Evolutionary conservation across 805 yeast genomes (phyloP).

Genomic region (Ogataea populi-albae): DNA sequence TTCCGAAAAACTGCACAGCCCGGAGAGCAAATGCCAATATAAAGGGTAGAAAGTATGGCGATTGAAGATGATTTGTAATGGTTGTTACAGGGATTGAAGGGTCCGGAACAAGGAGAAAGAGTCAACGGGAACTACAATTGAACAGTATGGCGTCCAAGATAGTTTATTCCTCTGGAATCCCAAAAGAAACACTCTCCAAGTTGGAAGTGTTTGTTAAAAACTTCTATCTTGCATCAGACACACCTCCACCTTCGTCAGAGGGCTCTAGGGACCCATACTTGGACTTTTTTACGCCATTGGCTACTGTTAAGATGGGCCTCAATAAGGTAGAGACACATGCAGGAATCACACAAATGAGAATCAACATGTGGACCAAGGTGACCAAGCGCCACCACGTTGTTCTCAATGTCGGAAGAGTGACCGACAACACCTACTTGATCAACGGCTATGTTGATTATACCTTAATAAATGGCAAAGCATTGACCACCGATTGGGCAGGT

Average conservation of each 20-base stretch:
- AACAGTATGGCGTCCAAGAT: background rate
- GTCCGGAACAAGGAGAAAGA: too few relatives aligned
- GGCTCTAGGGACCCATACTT: constrained; percentile 8
- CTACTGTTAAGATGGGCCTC: constrained; percentile 12
- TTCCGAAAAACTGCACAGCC: too few relatives aligned
- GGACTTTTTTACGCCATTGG: constrained; percentile 7
- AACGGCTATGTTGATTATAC: constrained; percentile 16
- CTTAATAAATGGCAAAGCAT: constrained; percentile 11
- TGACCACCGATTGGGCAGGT: constrained; percentile 16
- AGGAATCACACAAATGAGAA: constrained; percentile 9
- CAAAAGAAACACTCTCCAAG: constrained; percentile 3
- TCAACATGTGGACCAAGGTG: constrained; percentile 18
- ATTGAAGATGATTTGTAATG: too few relatives aligned
- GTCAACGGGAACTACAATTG: too few relatives aligned
- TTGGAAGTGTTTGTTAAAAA: constrained; percentile 8
- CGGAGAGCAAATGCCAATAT: too few relatives aligned
- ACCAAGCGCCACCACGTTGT: constrained; percentile 16
- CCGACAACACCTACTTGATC: constrained; percentile 9
- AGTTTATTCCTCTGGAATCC: constrained; percentile 6
- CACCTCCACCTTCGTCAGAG: constrained; percentile 2
- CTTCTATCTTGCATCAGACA: constrained; percentile 15
- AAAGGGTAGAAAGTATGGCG: too few relatives aligned
- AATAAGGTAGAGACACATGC: constrained; percentile 4
- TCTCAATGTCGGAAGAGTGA: constrained; percentile 8
- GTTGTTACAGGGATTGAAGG: too few relatives aligned